These are phyloP conservation scores for Senna siamea DNA, from an alignment of 306 rosid species.

Conservation along the genomic window DNA sequence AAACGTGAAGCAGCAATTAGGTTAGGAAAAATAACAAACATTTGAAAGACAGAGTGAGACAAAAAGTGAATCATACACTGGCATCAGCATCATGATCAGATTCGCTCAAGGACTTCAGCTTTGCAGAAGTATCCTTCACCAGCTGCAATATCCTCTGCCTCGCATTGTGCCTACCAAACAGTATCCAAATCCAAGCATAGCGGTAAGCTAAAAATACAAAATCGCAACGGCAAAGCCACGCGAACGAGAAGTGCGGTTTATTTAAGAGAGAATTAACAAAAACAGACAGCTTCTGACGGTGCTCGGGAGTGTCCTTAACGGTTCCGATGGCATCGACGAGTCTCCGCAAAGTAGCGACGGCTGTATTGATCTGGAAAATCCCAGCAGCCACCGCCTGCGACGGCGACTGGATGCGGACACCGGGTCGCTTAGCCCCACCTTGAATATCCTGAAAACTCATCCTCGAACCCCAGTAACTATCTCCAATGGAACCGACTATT, in stretches of 20 bases:
- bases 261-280: conserved; percentile 21
- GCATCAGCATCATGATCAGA: conserved; percentile 47
- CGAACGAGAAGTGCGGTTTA: neutral
- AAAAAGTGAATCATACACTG: conserved; percentile 42
- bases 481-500: neutral
- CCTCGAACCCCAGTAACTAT: neutral
- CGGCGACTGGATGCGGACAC: conserved; percentile 29
- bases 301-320: conserved; percentile 68
- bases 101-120: conserved; percentile 65
- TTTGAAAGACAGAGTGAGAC: neutral
- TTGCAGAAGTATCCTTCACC: conserved; percentile 78
- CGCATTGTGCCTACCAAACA: conserved; percentile 58
- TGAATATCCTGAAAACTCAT: conserved; percentile 34
- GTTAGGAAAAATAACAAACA: neutral
- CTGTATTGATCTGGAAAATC: conserved; percentile 83
- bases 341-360: conserved; percentile 72
- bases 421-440: conserved; percentile 6
- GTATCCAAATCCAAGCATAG: neutral
- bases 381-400: conserved; percentile 77
- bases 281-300: conserved; percentile 72
- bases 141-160: conserved; percentile 70
- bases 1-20: conserved; percentile 18
- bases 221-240: neutral
- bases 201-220: neutral
- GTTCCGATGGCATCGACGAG: conserved; percentile 76